These are phyloP conservation scores for Pterulicium gracile DNA, from an alignment of 1,284 basidiomycete genomes.

Conservation along the genomic window DNA sequence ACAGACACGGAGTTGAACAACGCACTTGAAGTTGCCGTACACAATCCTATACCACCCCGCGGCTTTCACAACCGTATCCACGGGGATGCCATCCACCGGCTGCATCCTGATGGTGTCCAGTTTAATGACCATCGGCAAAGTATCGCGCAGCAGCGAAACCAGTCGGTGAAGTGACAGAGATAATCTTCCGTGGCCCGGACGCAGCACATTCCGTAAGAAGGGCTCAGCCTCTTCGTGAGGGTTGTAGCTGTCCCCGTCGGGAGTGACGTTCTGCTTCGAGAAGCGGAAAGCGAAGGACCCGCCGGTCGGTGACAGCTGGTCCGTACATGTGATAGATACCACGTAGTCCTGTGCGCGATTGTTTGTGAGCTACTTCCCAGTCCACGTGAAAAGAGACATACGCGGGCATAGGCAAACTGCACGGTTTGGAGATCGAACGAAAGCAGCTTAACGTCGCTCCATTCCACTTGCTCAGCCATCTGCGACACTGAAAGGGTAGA, in stretches of 20 bases:
- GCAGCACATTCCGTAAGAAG: constrained; percentile 53
- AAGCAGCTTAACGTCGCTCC: constrained; percentile 65
- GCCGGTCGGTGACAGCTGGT: constrained; percentile 52
- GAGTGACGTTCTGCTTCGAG: constrained; percentile 21
- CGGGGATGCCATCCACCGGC: constrained; percentile 23
- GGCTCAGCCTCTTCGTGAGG: constrained; percentile 68
- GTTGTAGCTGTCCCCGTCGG: constrained; percentile 27
- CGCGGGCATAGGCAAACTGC: constrained; percentile 70
- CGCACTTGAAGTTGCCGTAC: constrained; percentile 54
- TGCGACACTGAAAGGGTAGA: constrained; percentile 41
- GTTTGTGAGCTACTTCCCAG: no score
- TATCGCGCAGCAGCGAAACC: constrained; percentile 58
- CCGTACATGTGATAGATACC: constrained; percentile 63
- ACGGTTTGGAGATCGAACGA: constrained; percentile 86
- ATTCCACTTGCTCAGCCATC: constrained; percentile 61
- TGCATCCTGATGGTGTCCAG: constrained; percentile 46
- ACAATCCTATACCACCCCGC: constrained; percentile 73
- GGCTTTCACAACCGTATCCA: constrained; percentile 65
- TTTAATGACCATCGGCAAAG: constrained; percentile 61
- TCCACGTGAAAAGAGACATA: constrained; percentile 15
- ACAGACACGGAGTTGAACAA: constrained; percentile 4
- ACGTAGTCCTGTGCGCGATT: constrained; percentile 48
- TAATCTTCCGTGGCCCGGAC: constrained; percentile 53
- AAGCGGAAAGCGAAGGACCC: constrained; percentile 67
- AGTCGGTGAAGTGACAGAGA: constrained; percentile 52